Evolutionary conservation across 441 rosid genomes (phyloP), one percentile per base, ranked within the genome.

Genomic region (Pelargonium citronellum): DNA sequence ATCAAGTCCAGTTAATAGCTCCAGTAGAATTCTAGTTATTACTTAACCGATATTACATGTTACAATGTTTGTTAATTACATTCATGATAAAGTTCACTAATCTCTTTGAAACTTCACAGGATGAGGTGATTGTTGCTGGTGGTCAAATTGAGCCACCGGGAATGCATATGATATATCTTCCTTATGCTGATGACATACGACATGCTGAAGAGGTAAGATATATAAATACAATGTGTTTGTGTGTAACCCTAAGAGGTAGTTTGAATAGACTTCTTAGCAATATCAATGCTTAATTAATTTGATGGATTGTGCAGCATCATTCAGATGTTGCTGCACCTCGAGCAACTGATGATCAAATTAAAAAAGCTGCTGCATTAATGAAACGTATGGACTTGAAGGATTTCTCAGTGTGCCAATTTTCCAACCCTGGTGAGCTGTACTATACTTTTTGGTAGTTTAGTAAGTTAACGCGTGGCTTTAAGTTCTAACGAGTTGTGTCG

Each of bases 61-160:
- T 63, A 43, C 44, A 20, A 8, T 79, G 62, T 72, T 69, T 39
- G 15, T n/a, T 39, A 13, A n/a, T 71, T 49, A 64, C 15, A 6
- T 71, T 61, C 43, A 19, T 47, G 58, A 12, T 67, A 37, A 69
- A 51, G 17, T 65, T 53, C 64, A 34, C 19, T 9, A 44, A 55
- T 75, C 8, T 71, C 55, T 70, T 72, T 73, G 72, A 58, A 69
- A 78, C 66, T 71, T 67, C 55, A 67, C 89, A 95, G 99, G 97
- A 90, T 49, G 99, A 95, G 77, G 84, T 91, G 64, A 73, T 72
- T 74, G 83, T 78, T 71, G 85, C 79, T 63, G 91, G 86, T 79
- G 92, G 87, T 70, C 99, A 95, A 81, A 73, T 87, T 71, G 99
- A 95, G 85, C 96, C 96, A 71, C 96, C 97, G 2, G 99, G 99